phyloP scores from a whole-genome alignment of 2,329 filamentous ascomycete species.

The Didymosphaeria variabile region DNA sequence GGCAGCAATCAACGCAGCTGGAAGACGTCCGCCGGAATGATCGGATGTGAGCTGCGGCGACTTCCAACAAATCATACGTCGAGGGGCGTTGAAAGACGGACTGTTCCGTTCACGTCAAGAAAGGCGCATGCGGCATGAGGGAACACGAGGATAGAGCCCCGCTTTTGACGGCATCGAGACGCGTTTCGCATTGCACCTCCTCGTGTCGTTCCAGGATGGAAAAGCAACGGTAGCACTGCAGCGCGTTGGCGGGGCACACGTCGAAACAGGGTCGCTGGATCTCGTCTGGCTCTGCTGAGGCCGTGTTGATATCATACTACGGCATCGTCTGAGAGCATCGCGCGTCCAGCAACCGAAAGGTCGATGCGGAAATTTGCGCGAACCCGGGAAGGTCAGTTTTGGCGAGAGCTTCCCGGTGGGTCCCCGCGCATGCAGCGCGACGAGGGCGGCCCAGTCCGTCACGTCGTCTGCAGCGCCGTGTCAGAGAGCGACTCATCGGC shows the following conservation, averaged over 20 bases:
- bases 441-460: constrained; percentile 9
- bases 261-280: constrained; percentile 1
- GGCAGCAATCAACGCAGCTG: constrained; percentile 13
- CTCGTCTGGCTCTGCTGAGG: constrained; percentile 22
- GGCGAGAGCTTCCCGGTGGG: constrained; percentile 11
- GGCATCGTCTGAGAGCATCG: constrained; percentile 12
- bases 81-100: constrained; percentile 3
- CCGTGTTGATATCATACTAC: constrained; percentile 17
- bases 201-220: constrained; percentile 21
- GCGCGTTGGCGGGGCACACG: constrained; percentile 4
- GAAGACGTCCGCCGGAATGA: constrained; percentile 12
- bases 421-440: constrained; percentile 15
- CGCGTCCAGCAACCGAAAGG: constrained; percentile 6
- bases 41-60: constrained; percentile 9
- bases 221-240: constrained; percentile 21
- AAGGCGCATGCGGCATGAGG: constrained; percentile 16
- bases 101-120: not conserved
- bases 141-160: constrained; percentile 19
- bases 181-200: constrained; percentile 28
- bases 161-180: constrained; percentile 17
- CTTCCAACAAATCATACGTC: constrained; percentile 6
- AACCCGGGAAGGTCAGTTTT: constrained; percentile 25
- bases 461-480: constrained; percentile 16
- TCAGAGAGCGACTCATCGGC: constrained; percentile 29
- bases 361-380: constrained; percentile 22